Percentiles rank a stretch among this genome's conserved stretches.
These are phyloP conservation scores for Phytophthora vignae DNA, from an alignment of 352 stramenopile species.

Conservation along the genomic window DNA sequence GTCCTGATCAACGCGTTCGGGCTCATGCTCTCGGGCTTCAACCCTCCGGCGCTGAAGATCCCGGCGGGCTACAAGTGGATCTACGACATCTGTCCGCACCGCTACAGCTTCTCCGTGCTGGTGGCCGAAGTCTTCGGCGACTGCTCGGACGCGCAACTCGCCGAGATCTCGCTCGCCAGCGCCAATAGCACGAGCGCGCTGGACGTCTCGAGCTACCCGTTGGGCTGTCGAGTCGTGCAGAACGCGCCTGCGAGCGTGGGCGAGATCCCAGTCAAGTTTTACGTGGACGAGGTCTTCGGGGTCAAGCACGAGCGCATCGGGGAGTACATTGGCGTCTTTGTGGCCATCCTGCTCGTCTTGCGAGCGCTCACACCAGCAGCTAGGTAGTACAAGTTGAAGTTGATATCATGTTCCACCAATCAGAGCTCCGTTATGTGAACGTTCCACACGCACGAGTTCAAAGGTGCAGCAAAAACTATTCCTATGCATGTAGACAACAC, in stretches of 20 bases:
- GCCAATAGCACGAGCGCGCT: not conserved
- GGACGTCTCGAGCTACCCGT: conserved; percentile 13
- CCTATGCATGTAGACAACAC: too few species aligned
- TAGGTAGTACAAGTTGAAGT: conserved; percentile 20
- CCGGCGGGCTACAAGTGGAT: conserved; percentile 47
- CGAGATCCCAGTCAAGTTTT: conserved; percentile 31
- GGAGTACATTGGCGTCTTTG: conserved; percentile 30
- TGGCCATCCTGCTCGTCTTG: conserved; percentile 40
- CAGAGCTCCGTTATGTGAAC: too few species aligned
- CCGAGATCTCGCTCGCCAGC: conserved; percentile 12
- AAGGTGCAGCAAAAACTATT: too few species aligned
- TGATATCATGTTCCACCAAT: too few species aligned
- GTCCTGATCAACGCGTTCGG: conserved; percentile 39
- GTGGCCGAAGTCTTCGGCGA: conserved; percentile 40
- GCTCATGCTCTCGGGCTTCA: conserved; percentile 50
- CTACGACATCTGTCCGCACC: conserved; percentile 39
- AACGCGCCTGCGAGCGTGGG: conserved; percentile 27
- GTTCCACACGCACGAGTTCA: too few species aligned
- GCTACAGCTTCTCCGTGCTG: conserved; percentile 40
- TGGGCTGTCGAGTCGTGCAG: conserved; percentile 36
- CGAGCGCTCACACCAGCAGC: conserved; percentile 35
- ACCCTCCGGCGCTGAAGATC: conserved; percentile 39
- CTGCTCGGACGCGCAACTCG: conserved; percentile 29
- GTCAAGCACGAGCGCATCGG: conserved; percentile 44
- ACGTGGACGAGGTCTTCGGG: conserved; percentile 36